Percentiles rank a stretch among this genome's conserved stretches.
Conservation (phyloP, 176 grass and related monocot species). For the Oryza meridionalis region DNA sequence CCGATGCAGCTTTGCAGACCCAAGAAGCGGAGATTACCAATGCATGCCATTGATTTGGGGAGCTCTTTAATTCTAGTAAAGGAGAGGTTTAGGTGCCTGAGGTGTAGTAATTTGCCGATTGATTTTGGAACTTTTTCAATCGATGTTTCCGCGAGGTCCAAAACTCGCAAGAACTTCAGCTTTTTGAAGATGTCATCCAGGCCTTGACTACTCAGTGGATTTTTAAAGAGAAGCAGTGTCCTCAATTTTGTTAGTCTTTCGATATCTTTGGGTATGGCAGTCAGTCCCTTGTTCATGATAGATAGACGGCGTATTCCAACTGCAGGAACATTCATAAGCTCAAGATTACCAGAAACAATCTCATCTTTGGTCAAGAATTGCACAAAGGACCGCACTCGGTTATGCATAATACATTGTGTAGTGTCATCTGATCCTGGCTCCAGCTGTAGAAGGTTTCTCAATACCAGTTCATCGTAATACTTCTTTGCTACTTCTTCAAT, state of each 20-base stretch:
- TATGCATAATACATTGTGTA: too few relatives aligned
- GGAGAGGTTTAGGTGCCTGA: conserved; percentile 45
- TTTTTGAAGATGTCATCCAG: conserved; percentile 14
- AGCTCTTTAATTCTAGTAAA: conserved; percentile 35
- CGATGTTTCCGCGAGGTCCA: conserved; percentile 24
- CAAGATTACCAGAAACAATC: not conserved
- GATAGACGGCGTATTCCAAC: not conserved
- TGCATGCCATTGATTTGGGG: conserved; percentile 15
- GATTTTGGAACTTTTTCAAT: conserved; percentile 33
- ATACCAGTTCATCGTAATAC: too few relatives aligned
- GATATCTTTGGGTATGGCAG: conserved; percentile 9
- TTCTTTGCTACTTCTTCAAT: too few relatives aligned
- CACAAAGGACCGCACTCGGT: conserved; percentile 17
- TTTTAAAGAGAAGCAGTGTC: conserved; percentile 31
- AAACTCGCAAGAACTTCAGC: conserved; percentile 21
- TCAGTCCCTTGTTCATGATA: conserved; percentile 17
- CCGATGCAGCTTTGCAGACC: conserved; percentile 17
- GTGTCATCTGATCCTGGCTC: too few relatives aligned
- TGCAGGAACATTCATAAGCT: not conserved
- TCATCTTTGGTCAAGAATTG: conserved; percentile 27
- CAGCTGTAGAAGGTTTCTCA: too few relatives aligned
- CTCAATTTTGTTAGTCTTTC: conserved; percentile 22
- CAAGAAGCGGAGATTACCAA: conserved; percentile 42
- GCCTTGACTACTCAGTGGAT: conserved; percentile 18
- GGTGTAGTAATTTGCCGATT: conserved; percentile 34